Base-by-base conservation (phyloP, 1,284 basidiomycete genomes). In the Trametes pubescens region DNA sequence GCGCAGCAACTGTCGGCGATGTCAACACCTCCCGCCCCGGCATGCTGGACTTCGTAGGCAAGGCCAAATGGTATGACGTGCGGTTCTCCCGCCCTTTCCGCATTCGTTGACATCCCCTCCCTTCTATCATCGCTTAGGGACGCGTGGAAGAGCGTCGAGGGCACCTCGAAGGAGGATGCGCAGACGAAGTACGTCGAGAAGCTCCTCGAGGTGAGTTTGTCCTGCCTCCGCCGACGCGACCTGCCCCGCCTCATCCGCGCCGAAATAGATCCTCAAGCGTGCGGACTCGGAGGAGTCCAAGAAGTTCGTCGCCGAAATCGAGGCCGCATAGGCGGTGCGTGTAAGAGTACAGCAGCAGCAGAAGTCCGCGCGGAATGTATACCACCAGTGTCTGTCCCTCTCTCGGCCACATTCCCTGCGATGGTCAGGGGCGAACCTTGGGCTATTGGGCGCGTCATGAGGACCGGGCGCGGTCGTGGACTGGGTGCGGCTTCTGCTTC, bases 91-190 rank as follows among this genome's bases (percentile, higher is more conserved):
- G 24, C 51, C 35, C 43, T 65, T 21, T 52, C 51, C 53, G 46
- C 57, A 46, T 24, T 52, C 46, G 40, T 59, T 65, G 43, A 59
- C 29, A 16, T 22, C 1, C 21, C 53, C 22, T 26, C 40, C 53
- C 26, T 37, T 43, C 22, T 51, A 22, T 53, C 34, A 8, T 38
- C 54, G 48, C 57, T 44, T 70, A 92, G 93, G 93, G 88, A 94
- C 75, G 95, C 95, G n/a, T 96, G 94, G 93, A 85, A 89, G 51
- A 75, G 73, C n/a, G 83, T 92, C 66, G 84, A 95, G 79, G 94
- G 90, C 37, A 85, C 79, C 78, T 82, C 86, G 57, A 84, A 86
- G 77, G 92, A 94, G 72, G 88, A 89, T 0, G 93, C 93, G 16
- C 79, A 84, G 78, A 75, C 77, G 56, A 81, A 85, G 73, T 97